Evolutionary conservation across 83 land plant genomes (phyloP), one percentile per base, ranked within the genome.

Genomic region (Thuja plicata): DNA sequence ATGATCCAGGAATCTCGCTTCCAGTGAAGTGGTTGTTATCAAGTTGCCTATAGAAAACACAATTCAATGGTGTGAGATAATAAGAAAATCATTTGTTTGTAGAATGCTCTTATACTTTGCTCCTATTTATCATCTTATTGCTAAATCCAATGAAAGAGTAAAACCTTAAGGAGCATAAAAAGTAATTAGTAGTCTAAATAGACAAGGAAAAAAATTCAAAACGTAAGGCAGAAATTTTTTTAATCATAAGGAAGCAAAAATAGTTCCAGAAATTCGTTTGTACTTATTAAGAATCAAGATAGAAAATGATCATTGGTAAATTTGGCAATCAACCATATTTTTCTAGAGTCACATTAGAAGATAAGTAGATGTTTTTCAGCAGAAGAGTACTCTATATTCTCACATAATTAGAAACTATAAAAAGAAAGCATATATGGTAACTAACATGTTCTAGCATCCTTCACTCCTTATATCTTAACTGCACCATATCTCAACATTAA

Each of bases 1-100:
- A 95, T 78, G 90, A 83, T 45, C 80, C 79, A 74, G 96, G 96
- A 92, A 95, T 90, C 74, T 76, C 54, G 73, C 86, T 73, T 3
- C 94, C 96, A 46, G 62, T 81, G 73, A 95, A 93, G 89, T 93
- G 88, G 86, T 95, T 95, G 90, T 93, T 93, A 90, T 95, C 95
- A 43, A 95, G 91, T 87, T 95, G 96, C 40, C 96, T 95, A 91
- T 91, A 91, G 85, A 84, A 81, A 81, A 81, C 84, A 30, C 21
- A 81, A 81, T 30, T 48, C 5, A 24, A 32, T 8, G 34, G 52
- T 46, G 52, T 21, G 57, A 48, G 5, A 85, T 85, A 16, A 85
- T 48, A 4, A 11, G 19, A 21, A 48, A 52, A 85, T 32, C 32
- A 30, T 38, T 10, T 8, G 15, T 80, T 38, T 16, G 38, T 80